These are phyloP conservation scores for Trichoderma sp. DNA, from an alignment of 2,329 filamentous ascomycete species.

Conservation along the genomic window DNA sequence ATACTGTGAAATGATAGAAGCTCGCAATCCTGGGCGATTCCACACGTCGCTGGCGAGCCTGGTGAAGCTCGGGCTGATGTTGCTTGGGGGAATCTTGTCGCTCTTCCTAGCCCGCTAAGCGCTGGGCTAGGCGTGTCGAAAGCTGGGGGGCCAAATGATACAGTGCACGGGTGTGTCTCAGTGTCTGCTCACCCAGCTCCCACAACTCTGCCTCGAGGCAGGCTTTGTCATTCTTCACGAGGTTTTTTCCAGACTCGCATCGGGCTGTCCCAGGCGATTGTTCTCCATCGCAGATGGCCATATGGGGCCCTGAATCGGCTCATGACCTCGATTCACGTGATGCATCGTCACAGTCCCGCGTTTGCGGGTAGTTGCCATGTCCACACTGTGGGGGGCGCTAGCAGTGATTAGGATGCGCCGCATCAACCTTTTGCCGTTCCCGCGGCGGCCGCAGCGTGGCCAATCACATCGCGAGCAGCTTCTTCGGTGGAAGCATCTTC, in stretches of 20 bases:
- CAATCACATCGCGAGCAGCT: constrained; percentile 30
- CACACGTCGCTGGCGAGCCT: constrained; percentile 27
- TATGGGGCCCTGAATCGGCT: constrained; percentile 29
- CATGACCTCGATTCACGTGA: constrained; percentile 38
- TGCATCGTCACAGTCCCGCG: constrained; percentile 28
- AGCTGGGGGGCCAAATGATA: constrained; percentile 27
- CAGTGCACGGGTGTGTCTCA: constrained; percentile 18
- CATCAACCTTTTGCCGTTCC: constrained; percentile 30
- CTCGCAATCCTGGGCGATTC: constrained; percentile 28
- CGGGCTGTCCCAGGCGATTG: constrained; percentile 1
- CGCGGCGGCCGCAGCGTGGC: constrained; percentile 4
- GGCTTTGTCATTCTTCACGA: constrained; percentile 11
- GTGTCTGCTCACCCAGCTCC: neutral
- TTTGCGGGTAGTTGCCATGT: neutral
- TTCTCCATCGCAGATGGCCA: constrained; percentile 15
- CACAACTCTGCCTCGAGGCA: constrained; percentile 10
- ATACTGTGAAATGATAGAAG: constrained; percentile 20
- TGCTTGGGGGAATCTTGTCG: constrained; percentile 26
- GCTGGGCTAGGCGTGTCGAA: constrained; percentile 33
- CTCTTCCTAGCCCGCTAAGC: constrained; percentile 31
- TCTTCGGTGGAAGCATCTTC: neutral
- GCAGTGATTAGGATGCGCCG: constrained; percentile 17
- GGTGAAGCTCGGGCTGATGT: constrained; percentile 29
- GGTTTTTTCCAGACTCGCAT: neutral
- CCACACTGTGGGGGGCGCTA: constrained; percentile 29